These are phyloP conservation scores for Sugiyamaella smithiae DNA, from an alignment of 805 yeast genomes.

Conservation along the genomic window DNA sequence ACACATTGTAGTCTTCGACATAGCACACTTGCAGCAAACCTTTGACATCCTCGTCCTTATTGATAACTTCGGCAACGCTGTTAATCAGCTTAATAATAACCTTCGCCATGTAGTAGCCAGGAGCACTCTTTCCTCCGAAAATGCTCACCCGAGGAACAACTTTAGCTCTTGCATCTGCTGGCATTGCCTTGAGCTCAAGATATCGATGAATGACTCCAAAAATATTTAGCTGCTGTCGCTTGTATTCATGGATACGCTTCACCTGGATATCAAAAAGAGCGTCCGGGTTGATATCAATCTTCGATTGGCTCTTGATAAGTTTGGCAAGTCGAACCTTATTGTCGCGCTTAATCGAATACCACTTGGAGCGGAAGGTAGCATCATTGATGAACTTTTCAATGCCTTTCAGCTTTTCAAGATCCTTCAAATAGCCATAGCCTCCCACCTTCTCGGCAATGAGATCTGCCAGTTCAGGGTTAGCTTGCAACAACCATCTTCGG, in stretches of 20 bases:
- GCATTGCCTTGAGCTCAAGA: slow-evolving; percentile 65
- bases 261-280: slow-evolving; percentile 89
- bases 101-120: slow-evolving; percentile 96
- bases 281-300: slow-evolving; percentile 63
- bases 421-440: slow-evolving; percentile 64
- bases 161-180: slow-evolving; percentile 58
- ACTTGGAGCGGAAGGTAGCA: slow-evolving; percentile 57
- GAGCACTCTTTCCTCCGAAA: slow-evolving; percentile 95
- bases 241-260: slow-evolving; percentile 92
- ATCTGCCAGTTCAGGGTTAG: slow-evolving; percentile 77
- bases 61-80: slow-evolving; percentile 75
- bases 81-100: slow-evolving; percentile 82
- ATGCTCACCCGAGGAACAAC: slow-evolving; percentile 73
- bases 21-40: slow-evolving; percentile 81
- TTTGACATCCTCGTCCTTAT: slow-evolving; percentile 70
- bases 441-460: slow-evolving; percentile 70
- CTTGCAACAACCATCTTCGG: slow-evolving; percentile 93
- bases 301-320: slow-evolving; percentile 60
- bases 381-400: slow-evolving; percentile 69
- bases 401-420: slow-evolving; percentile 63
- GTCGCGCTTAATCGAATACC: slow-evolving; percentile 68
- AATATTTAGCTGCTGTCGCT: slow-evolving; percentile 90
- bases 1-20: slow-evolving; percentile 89
- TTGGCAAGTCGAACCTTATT: slow-evolving; percentile 68
- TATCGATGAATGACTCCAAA: slow-evolving; percentile 87